These are phyloP conservation scores for Syzygium malaccense DNA, from an alignment of 441 rosid genomes.

Conservation along the genomic window DNA sequence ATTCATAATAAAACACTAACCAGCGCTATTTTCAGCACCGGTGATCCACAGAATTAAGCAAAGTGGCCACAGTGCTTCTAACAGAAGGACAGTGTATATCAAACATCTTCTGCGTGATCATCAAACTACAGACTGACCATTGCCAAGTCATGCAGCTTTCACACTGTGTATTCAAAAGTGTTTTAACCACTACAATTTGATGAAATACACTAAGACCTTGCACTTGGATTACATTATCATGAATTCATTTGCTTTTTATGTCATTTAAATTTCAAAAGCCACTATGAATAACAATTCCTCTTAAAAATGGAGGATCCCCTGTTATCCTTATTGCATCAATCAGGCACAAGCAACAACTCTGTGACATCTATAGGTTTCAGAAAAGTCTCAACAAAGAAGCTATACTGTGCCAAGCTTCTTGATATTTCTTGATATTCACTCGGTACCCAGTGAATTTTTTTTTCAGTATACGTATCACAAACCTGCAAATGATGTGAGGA, in stretches of 20 bases:
- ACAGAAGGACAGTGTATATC: neutral
- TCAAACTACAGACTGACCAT: neutral
- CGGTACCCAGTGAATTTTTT: neutral
- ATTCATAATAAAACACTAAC: neutral
- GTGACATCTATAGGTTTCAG: neutral
- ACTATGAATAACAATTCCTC: neutral
- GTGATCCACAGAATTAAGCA: neutral
- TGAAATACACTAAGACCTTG: neutral
- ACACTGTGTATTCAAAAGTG: neutral
- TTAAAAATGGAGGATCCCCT: neutral
- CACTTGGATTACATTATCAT: neutral
- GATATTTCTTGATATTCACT: neutral
- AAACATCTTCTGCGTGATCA: neutral
- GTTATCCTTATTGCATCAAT: neutral
- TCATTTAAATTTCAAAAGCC: neutral
- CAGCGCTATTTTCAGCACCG: accelerated
- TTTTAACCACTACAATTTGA: neutral
- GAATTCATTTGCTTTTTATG: neutral
- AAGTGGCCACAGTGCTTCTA: neutral
- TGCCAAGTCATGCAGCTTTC: neutral
- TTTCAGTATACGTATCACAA: neutral
- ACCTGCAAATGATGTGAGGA: neutral
- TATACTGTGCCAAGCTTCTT: neutral
- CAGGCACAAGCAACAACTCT: neutral
- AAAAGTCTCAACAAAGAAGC: neutral